phyloP scores from a whole-genome alignment of 768 basidiomycete species.

The Boletus subcaerulescens region DNA sequence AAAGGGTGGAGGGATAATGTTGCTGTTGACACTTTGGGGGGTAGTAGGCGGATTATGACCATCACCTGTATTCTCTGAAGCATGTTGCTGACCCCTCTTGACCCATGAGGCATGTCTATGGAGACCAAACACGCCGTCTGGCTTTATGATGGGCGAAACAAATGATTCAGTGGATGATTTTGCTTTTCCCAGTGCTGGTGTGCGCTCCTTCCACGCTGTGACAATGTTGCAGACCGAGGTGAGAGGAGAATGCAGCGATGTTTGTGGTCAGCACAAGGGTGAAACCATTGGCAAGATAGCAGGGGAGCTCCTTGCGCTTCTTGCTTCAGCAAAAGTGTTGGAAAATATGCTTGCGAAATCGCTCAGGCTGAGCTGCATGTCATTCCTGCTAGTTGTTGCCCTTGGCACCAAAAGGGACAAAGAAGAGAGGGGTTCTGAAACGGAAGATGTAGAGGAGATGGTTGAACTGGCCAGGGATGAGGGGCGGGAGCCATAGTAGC shows the following conservation, averaged over 20 bases:
- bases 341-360: slow-evolving; percentile 38
- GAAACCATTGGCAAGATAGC: slow-evolving; percentile 43
- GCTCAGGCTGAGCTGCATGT: slow-evolving; percentile 35
- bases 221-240: slow-evolving; percentile 77
- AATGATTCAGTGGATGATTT: slow-evolving; percentile 40
- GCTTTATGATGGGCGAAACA: slow-evolving; percentile 32
- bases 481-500: slow-evolving; percentile 39
- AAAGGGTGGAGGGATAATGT: slow-evolving; percentile 43
- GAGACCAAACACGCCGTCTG: slow-evolving; percentile 34
- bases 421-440: slow-evolving; percentile 26
- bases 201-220: slow-evolving; percentile 76
- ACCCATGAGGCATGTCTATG: slow-evolving; percentile 29
- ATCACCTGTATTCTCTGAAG: slow-evolving; percentile 9
- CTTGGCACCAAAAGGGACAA: slow-evolving; percentile 50
- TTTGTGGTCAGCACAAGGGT: slow-evolving; percentile 58
- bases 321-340: slow-evolving; percentile 40
- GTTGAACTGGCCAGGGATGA: slow-evolving; percentile 41
- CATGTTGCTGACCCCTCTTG: slow-evolving; percentile 16
- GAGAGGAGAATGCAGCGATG: slow-evolving; percentile 69
- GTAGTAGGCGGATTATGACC: slow-evolving; percentile 19
- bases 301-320: slow-evolving; percentile 20
- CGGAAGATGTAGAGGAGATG: slow-evolving; percentile 14
- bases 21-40: slow-evolving; percentile 30
- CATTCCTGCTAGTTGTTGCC: slow-evolving; percentile 22
- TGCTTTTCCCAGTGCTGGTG: slow-evolving; percentile 40